Base-by-base conservation (phyloP, 495 filamentous ascomycete genomes). In the Amorphotheca resinae region DNA sequence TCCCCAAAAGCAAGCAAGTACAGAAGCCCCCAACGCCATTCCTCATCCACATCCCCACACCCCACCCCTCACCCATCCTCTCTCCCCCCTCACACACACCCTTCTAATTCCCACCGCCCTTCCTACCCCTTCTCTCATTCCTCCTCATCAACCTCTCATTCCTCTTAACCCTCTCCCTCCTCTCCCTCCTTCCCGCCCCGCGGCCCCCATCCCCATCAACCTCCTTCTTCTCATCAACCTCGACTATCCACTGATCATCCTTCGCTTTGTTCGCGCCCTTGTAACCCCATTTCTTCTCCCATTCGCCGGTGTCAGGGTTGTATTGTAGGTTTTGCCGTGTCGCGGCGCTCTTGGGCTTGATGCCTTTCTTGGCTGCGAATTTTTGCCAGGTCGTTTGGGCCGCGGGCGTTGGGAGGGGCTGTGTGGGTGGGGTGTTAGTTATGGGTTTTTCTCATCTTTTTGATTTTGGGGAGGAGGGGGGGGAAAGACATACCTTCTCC, bases 331-430 rank as follows among this genome's bases (percentile, higher is more conserved):
- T 87, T 46, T 72, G 68, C 21, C 63, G 63, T 15, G 63, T 59
- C 49, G 78, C 76, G 56, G 73, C 69, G 59, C 76, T 77, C 69
- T 86, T 87, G 49, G 79, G 69, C 64, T 81, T 76, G 59, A 98
- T 95, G 22, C 91, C 93, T 65, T 94, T 91, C 73, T 89, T 93
- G 65, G 77, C 79, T 15, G 91, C 91, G 65, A 98, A 98, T 37
- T 79, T 74, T 60, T 91, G 78, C 91, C 91, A 98, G 59, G 85
- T 93, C 36, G 91, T 95, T 42, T 78, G 79, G 18, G 76, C 63
- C 65, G 87, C 93, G 38, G 76, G 70, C 21, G 69, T 66, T 1
- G 91, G 91, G 0, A 95, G 63, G 3, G 85, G 82, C 67, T 57
- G 31, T 16, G 33, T 11, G 22, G 28, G 1, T 12, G 9, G 22